Evolutionary conservation across 495 filamentous ascomycete species (phyloP), one percentile per base, ranked within the genome.

Genomic region (Usnea hakonensis): DNA sequence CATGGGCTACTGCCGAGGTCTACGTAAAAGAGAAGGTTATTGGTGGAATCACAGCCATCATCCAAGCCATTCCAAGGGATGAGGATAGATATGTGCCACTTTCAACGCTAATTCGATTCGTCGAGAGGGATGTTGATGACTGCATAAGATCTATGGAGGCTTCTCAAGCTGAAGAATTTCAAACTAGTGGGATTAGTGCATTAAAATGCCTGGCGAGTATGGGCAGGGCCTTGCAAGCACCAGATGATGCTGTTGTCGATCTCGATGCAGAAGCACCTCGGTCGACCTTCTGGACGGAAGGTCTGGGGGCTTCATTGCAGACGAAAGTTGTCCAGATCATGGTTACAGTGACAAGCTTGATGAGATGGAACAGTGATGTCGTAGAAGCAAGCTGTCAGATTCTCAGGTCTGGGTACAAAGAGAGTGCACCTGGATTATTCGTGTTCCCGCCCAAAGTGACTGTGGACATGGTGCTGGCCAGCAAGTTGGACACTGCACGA

Each of bases 21-120:
- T 74, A 83, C 32, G 87, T 86, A 0, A 93, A 96, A 76, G 89
- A 94, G 65, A 83, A 81, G 50, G 83, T 97, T 4, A 73, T 96
- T 16, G 88, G 89, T 61, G 90, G 86, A 10, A 93, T 97, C 58
- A 84, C 91, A 10, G 84, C 86, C 17, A 89, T 97, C 59, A 84
- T 95, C 40, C 90, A 96, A 68, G 90, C 87, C 38, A 73, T 94
- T 33, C 77, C 81, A 9, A 75, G 80, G 0, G 86, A 94, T 57
- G 74, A 79, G 43, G 73, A 82, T 43, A 89, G 89, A 69, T 72
- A 83, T 3, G 75, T 72, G 33, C 83, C 83, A 3, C 75, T 95
- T 13, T 80, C 83, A 57, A 75, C 81, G 57, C 79, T 97, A 14
- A 74, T 96, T 13, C 70, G 70, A 14, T 85, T 85, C 62, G 79